These are phyloP conservation scores for Monascus ruber DNA, from an alignment of 2,329 filamentous ascomycete genomes.

Conservation along the genomic window DNA sequence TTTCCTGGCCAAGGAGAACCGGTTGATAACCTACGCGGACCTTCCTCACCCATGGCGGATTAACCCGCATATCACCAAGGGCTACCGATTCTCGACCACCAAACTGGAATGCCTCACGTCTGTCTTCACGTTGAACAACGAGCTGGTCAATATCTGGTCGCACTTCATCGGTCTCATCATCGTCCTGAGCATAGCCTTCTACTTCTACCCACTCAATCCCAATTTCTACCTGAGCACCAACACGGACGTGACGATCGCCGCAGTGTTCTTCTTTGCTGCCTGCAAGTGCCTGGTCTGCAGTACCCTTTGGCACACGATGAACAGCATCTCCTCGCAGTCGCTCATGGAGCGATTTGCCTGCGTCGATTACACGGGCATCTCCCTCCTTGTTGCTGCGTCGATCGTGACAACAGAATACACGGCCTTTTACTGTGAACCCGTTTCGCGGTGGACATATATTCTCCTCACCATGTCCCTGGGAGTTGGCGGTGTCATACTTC, in stretches of 20 bases:
- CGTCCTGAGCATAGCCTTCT: constrained; percentile 80
- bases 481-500: constrained; percentile 75
- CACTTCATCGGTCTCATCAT: constrained; percentile 82
- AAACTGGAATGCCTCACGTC: constrained; percentile 82
- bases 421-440: constrained; percentile 92
- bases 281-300: constrained; percentile 92
- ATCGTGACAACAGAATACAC: constrained; percentile 99
- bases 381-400: constrained; percentile 77
- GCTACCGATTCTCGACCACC: constrained; percentile 88
- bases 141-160: constrained; percentile 96
- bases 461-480: constrained; percentile 68
- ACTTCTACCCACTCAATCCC: constrained; percentile 81
- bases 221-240: constrained; percentile 83
- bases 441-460: constrained; percentile 81
- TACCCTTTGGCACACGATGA: constrained; percentile 98
- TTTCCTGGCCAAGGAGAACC: constrained; percentile 60
- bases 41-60: constrained; percentile 85
- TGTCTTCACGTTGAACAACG: constrained; percentile 76
- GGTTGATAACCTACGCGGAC: constrained; percentile 79
- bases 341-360: constrained; percentile 93
- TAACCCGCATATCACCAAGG: constrained; percentile 83
- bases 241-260: constrained; percentile 79
- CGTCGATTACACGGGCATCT: constrained; percentile 97
- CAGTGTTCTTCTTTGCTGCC: constrained; percentile 90
- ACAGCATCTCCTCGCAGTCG: constrained; percentile 79